phyloP scores from a whole-genome alignment of 129 eudicot genomes.

The Chrysanthemum lavandulifolium region DNA sequence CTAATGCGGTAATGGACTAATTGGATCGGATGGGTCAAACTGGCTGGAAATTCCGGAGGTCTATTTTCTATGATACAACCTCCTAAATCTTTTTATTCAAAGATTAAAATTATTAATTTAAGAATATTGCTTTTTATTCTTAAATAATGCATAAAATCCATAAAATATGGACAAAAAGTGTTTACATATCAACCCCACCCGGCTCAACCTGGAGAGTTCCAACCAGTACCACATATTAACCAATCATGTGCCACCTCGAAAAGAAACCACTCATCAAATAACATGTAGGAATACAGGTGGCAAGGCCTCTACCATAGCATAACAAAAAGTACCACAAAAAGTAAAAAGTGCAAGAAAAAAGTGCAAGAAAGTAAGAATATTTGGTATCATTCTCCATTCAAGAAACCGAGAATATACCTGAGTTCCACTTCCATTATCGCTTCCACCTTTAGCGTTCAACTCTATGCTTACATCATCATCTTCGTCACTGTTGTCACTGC shows the following conservation, averaged over 20 bases:
- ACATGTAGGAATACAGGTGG: conserved; percentile 2
- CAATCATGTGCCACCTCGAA: no score
- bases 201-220: neutral
- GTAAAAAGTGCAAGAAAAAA: conserved; percentile 1
- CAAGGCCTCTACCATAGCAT: neutral
- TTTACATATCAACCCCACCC: neutral
- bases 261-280: neutral
- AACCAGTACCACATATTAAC: no score
- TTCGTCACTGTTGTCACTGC: conserved; percentile 47
- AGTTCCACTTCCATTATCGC: conserved; percentile 78
- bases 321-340: neutral
- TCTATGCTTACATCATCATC: conserved; percentile 47
- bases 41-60: neutral
- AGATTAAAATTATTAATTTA: neutral
- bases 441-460: conserved; percentile 53
- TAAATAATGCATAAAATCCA: neutral
- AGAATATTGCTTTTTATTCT: neutral
- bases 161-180: neutral
- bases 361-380: conserved; percentile 10
- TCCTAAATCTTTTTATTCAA: conserved; percentile 3
- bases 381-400: neutral
- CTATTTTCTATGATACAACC: neutral
- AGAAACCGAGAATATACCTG: conserved; percentile 41
- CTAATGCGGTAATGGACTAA: neutral
- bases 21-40: neutral